Evolutionary conservation across 2,329 filamentous ascomycete genomes (phyloP).

Genomic region (Pezicula radicicola): DNA sequence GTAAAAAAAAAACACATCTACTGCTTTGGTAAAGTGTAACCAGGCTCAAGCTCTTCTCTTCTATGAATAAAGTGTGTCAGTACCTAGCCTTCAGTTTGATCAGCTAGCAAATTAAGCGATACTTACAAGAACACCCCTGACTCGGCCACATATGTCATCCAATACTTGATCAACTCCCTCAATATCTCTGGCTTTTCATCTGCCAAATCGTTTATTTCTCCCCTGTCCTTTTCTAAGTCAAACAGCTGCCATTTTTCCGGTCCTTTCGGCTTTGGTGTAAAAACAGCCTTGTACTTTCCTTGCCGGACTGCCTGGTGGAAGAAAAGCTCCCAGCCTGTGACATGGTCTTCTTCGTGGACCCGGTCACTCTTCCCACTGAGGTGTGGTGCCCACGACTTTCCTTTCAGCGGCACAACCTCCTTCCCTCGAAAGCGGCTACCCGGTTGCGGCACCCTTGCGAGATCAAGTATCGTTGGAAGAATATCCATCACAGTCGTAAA

Average conservation of each 20-base stretch:
- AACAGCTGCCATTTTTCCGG: conserved; percentile 56
- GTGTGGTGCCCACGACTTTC: conserved; percentile 25
- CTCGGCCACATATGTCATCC: conserved; percentile 56
- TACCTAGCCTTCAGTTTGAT: too few species aligned
- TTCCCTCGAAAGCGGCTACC: conserved; percentile 22
- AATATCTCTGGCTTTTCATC: conserved; percentile 40
- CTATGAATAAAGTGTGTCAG: too few species aligned
- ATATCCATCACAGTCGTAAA: conserved; percentile 36
- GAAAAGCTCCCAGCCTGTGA: conserved; percentile 51
- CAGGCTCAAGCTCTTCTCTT: too few species aligned
- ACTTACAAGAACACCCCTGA: conserved; percentile 41
- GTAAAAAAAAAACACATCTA: too few species aligned
- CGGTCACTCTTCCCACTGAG: background rate
- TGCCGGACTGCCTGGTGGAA: conserved; percentile 48
- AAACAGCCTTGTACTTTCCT: conserved; percentile 54
- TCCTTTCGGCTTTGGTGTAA: conserved; percentile 53
- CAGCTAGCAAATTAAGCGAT: too few species aligned
- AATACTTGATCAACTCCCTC: conserved; percentile 46
- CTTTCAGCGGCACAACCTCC: conserved; percentile 24
- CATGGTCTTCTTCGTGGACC: conserved; percentile 4
- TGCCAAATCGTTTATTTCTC: conserved; percentile 45
- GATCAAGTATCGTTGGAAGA: conserved; percentile 29
- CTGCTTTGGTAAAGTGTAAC: too few species aligned
- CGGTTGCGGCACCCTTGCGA: conserved; percentile 27
- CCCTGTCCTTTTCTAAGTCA: conserved; percentile 47